Evolutionary conservation across 176 grass and related monocot species (phyloP).

Genomic region (Urochloa ruziziensis): DNA sequence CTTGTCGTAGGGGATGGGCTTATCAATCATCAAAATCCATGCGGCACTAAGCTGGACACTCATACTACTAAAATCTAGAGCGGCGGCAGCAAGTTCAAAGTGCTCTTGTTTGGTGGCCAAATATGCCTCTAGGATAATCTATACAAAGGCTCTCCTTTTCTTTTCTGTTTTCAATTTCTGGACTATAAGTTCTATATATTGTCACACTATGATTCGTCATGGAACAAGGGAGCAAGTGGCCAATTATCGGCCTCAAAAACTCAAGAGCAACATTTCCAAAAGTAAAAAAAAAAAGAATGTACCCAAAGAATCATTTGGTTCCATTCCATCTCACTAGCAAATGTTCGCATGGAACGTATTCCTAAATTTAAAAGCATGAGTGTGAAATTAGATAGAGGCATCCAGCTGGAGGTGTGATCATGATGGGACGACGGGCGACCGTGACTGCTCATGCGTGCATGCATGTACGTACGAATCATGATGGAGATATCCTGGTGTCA

Average conservation of each 20-base stretch:
- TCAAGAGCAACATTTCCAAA: neutral
- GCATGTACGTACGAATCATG: neutral
- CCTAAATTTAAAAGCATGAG: neutral
- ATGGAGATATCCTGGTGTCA: neutral
- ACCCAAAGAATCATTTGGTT: neutral
- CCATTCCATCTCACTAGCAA: neutral
- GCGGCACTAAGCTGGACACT: neutral
- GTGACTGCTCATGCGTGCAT: neutral
- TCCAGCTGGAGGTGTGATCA: neutral
- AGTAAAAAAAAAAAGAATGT: neutral
- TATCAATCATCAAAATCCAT: neutral
- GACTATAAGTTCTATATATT: neutral
- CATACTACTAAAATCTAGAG: neutral
- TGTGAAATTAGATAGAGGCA: neutral
- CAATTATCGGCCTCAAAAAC: neutral
- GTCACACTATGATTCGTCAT: too few species aligned
- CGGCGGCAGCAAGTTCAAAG: neutral
- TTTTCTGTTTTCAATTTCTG: neutral
- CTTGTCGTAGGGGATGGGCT: neutral
- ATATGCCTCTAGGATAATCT: neutral
- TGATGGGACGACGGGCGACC: neutral
- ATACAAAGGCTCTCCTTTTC: neutral
- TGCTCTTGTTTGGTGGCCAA: neutral
- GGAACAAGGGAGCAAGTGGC: neutral
- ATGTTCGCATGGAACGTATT: neutral